Conservation (phyloP, 164 flowering plant genomes). For the Tetrastigma voinierianum region DNA sequence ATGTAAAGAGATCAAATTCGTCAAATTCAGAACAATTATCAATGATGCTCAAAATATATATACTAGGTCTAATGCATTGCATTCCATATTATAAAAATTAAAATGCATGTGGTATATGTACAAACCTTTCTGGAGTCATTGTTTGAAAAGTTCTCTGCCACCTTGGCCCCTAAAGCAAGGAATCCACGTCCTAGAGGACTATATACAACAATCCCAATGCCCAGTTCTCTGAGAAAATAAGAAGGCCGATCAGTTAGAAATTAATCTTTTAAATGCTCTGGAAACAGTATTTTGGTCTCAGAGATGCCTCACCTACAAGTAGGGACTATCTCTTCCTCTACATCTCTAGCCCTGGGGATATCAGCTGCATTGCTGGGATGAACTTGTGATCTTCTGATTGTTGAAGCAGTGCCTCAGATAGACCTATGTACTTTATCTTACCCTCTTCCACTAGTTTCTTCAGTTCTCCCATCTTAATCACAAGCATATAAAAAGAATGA, state of each 20-base stretch:
- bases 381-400: slow-evolving; percentile 61
- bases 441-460: slow-evolving; percentile 60
- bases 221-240: slow-evolving; percentile 30
- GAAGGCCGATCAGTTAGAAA: neutral
- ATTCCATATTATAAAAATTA: no score
- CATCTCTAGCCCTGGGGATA: slow-evolving; percentile 48
- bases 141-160: slow-evolving; percentile 30
- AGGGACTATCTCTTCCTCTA: slow-evolving; percentile 34
- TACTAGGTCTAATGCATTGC: no score
- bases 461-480: slow-evolving; percentile 41
- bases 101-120: neutral
- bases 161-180: slow-evolving; percentile 43
- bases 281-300: neutral
- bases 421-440: slow-evolving; percentile 53
- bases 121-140: slow-evolving; percentile 51
- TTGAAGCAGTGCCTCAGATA: slow-evolving; percentile 63
- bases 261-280: neutral
- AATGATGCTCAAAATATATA: no score
- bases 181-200: slow-evolving; percentile 64
- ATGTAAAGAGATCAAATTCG: no score
- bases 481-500: no score
- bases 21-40: no score
- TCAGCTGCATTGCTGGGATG: no score
- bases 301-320: slow-evolving; percentile 31
- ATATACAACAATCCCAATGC: slow-evolving; percentile 62